phyloP scores from a whole-genome alignment of 306 rosid species.

The Potentilla sterilis region DNA sequence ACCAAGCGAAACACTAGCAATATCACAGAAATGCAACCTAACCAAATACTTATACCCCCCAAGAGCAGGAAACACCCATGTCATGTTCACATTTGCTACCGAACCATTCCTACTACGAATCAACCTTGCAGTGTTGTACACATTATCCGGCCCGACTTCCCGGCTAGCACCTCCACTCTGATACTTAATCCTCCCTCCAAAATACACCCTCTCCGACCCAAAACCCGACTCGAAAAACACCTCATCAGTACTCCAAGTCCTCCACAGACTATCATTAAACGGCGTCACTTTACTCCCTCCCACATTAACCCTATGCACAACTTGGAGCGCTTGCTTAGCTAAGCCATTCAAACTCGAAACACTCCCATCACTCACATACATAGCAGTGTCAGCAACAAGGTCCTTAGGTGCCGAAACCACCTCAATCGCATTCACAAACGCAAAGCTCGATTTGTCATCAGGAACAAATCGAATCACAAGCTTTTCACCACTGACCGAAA shows the following conservation, averaged over 20 bases:
- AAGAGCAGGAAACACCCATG: conserved; percentile 65
- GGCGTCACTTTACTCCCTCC: conserved; percentile 95
- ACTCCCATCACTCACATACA: conserved; percentile 31
- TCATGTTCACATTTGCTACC: conserved; percentile 60
- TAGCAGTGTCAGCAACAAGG: conserved; percentile 62
- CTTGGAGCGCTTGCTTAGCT: conserved; percentile 59
- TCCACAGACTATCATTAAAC: conserved; percentile 82
- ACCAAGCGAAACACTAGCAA: conserved; percentile 70
- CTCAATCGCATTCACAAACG: conserved; percentile 85
- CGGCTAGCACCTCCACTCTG: conserved; percentile 75
- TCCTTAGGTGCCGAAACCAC: conserved; percentile 90
- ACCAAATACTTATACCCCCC: conserved; percentile 62
- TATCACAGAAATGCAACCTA: conserved; percentile 85
- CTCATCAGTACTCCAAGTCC: conserved; percentile 87
- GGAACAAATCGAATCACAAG: conserved; percentile 65
- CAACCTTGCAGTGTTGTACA: conserved; percentile 74
- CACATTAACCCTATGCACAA: conserved; percentile 69
- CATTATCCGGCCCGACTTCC: conserved; percentile 90
- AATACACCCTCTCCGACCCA: conserved; percentile 51
- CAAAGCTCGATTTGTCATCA: conserved; percentile 42
- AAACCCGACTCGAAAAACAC: conserved; percentile 42
- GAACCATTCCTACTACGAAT: conserved; percentile 58
- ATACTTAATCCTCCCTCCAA: conserved; percentile 70
- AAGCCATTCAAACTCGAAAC: conserved; percentile 42
- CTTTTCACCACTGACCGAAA: conserved; percentile 48